Conservation (phyloP, 306 rosid genomes). For the Casuarina glauca region DNA sequence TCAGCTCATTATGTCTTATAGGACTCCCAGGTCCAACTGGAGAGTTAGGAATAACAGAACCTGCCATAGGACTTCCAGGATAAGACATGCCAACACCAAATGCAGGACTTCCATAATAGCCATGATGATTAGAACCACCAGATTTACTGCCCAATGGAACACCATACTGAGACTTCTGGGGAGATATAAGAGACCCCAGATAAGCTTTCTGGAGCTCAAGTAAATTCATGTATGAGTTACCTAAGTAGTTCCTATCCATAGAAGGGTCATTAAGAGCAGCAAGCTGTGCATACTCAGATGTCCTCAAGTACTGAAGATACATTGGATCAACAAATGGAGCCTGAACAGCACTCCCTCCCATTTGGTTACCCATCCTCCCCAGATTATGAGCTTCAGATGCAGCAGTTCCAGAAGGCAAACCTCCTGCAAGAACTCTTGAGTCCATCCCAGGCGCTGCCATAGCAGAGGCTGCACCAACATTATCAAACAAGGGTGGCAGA, state of each 20-base stretch:
- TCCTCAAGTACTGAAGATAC: slow-evolving; percentile 80
- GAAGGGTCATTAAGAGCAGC: slow-evolving; percentile 76
- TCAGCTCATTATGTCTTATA: slow-evolving; percentile 76
- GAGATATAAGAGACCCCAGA: slow-evolving; percentile 65
- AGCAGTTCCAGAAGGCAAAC: slow-evolving; percentile 56
- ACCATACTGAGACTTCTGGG: slow-evolving; percentile 81
- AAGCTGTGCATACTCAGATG: slow-evolving; percentile 88
- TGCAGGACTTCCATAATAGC: slow-evolving; percentile 80
- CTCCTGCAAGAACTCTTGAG: slow-evolving; percentile 69
- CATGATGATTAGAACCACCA: slow-evolving; percentile 67
- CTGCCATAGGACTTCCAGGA: slow-evolving; percentile 88
- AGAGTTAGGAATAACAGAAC: slow-evolving; percentile 62
- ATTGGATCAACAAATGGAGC: slow-evolving; percentile 80
- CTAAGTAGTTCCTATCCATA: slow-evolving; percentile 64
- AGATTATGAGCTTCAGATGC: slow-evolving; percentile 64
- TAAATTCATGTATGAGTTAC: slow-evolving; percentile 71
- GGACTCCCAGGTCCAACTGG: slow-evolving; percentile 94
- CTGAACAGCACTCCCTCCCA: slow-evolving; percentile 68
- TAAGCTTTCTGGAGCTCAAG: slow-evolving; percentile 89
- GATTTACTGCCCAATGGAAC: slow-evolving; percentile 66
- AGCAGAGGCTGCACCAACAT: slow-evolving; percentile 72
- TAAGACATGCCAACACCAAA: slow-evolving; percentile 77
- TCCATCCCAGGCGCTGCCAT: slow-evolving; percentile 77
- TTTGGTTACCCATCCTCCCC: slow-evolving; percentile 71
- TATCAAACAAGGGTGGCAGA: slow-evolving; percentile 73